Conservation (phyloP, 129 eudicot species). For the Pseudognaphalium luteoalbum region DNA sequence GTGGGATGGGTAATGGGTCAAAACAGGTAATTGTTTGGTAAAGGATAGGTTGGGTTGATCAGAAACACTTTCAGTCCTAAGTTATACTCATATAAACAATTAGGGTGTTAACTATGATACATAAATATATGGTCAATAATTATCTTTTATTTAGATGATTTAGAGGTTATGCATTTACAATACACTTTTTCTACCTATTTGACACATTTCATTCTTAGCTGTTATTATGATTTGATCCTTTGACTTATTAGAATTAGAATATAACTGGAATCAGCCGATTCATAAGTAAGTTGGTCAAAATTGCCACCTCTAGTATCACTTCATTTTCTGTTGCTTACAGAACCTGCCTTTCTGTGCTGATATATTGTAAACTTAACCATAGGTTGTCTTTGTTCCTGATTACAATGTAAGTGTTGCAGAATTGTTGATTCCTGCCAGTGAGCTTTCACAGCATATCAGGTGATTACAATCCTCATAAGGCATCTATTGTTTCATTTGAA, state of each 20-base stretch:
- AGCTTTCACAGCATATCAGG: conserved; percentile 98
- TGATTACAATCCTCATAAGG: conserved; percentile 27
- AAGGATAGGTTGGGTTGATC: neutral
- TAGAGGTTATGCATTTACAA: neutral
- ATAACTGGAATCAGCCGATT: neutral
- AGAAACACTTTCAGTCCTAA: no score
- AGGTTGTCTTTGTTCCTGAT: conserved; percentile 96
- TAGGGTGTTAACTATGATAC: neutral
- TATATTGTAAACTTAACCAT: conserved; percentile 15
- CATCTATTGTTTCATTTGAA: conserved; percentile 10
- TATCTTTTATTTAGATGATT: neutral
- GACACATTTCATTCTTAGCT: neutral
- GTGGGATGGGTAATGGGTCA: neutral
- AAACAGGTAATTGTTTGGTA: neutral
- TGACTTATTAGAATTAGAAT: neutral
- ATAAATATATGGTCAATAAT: neutral
- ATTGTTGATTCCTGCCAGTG: conserved; percentile 87
- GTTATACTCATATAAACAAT: neutral
- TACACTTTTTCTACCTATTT: neutral
- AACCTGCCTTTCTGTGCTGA: conserved; percentile 17
- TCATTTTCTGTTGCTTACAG: neutral
- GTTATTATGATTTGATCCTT: neutral
- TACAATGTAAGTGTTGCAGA: conserved; percentile 97
- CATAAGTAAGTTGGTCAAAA: neutral
- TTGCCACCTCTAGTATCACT: conserved; percentile 4